Percentiles rank a stretch among this genome's conserved stretches.
Evolutionary conservation across 2,329 filamentous ascomycete species (phyloP).

Genomic region (Akanthomyces dipterigenus): DNA sequence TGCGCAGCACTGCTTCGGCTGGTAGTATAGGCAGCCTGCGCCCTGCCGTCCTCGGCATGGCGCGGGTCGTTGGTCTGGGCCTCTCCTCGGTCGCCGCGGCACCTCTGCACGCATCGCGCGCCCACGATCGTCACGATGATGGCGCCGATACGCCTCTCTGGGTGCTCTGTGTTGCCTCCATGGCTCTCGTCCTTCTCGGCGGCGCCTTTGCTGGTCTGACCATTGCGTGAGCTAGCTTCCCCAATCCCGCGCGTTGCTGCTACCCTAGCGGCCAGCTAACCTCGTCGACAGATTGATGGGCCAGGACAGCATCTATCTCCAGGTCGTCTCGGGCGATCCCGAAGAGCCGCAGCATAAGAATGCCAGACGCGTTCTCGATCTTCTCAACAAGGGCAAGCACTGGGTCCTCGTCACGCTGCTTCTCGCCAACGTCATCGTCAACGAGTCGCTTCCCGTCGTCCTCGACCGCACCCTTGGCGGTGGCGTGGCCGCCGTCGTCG

Average conservation of each 20-base stretch:
- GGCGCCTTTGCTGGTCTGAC: slow-evolving; percentile 94
- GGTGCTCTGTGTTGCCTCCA: slow-evolving; percentile 73
- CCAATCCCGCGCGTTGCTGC: not conserved
- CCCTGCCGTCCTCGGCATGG: slow-evolving; percentile 44
- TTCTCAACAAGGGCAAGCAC: slow-evolving; percentile 86
- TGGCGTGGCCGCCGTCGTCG: slow-evolving; percentile 87
- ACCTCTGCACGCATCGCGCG: slow-evolving; percentile 27
- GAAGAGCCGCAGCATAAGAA: slow-evolving; percentile 82
- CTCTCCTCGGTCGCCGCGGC: slow-evolving; percentile 43
- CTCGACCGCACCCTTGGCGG: slow-evolving; percentile 90
- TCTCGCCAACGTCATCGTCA: slow-evolving; percentile 94
- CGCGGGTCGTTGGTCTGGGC: slow-evolving; percentile 43
- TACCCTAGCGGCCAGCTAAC: not conserved
- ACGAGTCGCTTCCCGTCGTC: slow-evolving; percentile 92
- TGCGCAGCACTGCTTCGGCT: slow-evolving; percentile 21
- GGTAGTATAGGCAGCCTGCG: slow-evolving; percentile 35
- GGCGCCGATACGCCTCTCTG: slow-evolving; percentile 57
- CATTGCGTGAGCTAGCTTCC: slow-evolving; percentile 55
- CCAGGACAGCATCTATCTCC: slow-evolving; percentile 92
- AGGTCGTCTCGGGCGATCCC: slow-evolving; percentile 82
- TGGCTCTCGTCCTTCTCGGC: slow-evolving; percentile 75
- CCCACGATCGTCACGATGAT: slow-evolving; percentile 39
- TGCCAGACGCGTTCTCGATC: slow-evolving; percentile 69
- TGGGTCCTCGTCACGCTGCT: slow-evolving; percentile 96
- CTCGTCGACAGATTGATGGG: slow-evolving; percentile 45